A percentile compares a stretch with the other conserved stretches of the same genome.
These are phyloP conservation scores for Cryptococcus maquisensis DNA, from an alignment of 1,284 basidiomycete species.

Conservation along the genomic window DNA sequence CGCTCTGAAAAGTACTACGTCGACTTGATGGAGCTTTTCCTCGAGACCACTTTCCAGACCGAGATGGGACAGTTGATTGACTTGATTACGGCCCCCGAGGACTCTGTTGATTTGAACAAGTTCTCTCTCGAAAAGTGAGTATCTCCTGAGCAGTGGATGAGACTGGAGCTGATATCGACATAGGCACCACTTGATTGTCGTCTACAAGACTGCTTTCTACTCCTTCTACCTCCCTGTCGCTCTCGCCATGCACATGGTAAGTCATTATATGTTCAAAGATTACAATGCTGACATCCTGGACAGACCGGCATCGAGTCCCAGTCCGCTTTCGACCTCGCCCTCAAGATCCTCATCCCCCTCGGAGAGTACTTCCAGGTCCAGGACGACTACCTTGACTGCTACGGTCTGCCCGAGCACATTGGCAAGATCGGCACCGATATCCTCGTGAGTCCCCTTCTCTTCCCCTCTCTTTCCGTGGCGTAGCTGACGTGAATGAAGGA, in stretches of 20 bases:
- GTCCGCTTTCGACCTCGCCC: constrained; percentile 71
- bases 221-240: constrained; percentile 99
- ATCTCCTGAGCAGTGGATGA: neutral
- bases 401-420: constrained; percentile 82
- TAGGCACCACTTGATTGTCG: constrained; percentile 87
- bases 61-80: constrained; percentile 96
- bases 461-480: neutral
- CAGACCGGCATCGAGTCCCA: constrained; percentile 62
- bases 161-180: neutral
- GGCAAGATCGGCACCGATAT: constrained; percentile 99
- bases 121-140: constrained; percentile 74
- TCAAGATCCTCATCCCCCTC: constrained; percentile 81
- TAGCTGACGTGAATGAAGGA: constrained; percentile 55
- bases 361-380: constrained; percentile 99
- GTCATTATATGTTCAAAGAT: constrained; percentile 3
- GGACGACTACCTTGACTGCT: constrained; percentile 95
- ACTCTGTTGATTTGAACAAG: constrained; percentile 76
- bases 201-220: constrained; percentile 98
- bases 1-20: constrained; percentile 75
- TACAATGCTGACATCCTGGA: neutral
- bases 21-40: constrained; percentile 86
- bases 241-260: constrained; percentile 72
- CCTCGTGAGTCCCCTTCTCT: constrained; percentile 56
- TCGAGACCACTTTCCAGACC: constrained; percentile 88
- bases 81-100: constrained; percentile 90